A percentile compares a stretch with the other conserved stretches of the same genome.
phyloP scores from a whole-genome alignment of 1,284 basidiomycete genomes.

The Vanrija sp. region DNA sequence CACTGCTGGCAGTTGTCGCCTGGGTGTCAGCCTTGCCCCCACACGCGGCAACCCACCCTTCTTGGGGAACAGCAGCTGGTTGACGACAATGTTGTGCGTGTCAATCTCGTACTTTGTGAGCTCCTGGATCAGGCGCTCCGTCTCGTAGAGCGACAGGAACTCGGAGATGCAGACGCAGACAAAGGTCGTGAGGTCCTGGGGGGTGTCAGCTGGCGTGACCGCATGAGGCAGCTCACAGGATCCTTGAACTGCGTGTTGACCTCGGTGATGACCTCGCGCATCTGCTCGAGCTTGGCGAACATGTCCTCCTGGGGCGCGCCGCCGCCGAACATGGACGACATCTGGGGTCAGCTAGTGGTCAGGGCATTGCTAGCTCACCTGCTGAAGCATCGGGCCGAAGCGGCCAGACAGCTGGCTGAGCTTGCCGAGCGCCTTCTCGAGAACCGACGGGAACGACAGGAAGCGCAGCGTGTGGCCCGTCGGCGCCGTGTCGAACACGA shows the following conservation, averaged over 20 bases:
- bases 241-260: conserved; percentile 99
- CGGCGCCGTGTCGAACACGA: conserved; percentile 98
- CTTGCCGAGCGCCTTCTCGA: conserved; percentile 96
- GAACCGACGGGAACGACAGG: conserved; percentile 93
- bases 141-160: conserved; percentile 97
- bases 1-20: conserved; percentile 90
- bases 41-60: conserved; percentile 48
- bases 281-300: conserved; percentile 96
- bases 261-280: conserved; percentile 96
- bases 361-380: conserved; percentile 53
- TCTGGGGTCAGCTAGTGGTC: conserved; percentile 52
- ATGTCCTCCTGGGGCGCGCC: conserved; percentile 85
- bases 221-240: conserved; percentile 59
- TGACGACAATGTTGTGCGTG: conserved; percentile 97
- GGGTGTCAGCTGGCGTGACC: not conserved
- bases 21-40: too few species aligned
- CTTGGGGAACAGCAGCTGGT: conserved; percentile 93
- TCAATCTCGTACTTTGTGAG: conserved; percentile 95
- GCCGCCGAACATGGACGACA: conserved; percentile 91
- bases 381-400: conserved; percentile 95
- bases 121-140: conserved; percentile 95
- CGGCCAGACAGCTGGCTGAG: conserved; percentile 83
- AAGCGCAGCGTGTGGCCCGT: conserved; percentile 98
- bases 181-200: conserved; percentile 92
- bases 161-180: conserved; percentile 98